Percentiles rank a stretch among this genome's conserved stretches.
phyloP scores from a whole-genome alignment of 2,329 filamentous ascomycete species.

The Talaromyces sp. region DNA sequence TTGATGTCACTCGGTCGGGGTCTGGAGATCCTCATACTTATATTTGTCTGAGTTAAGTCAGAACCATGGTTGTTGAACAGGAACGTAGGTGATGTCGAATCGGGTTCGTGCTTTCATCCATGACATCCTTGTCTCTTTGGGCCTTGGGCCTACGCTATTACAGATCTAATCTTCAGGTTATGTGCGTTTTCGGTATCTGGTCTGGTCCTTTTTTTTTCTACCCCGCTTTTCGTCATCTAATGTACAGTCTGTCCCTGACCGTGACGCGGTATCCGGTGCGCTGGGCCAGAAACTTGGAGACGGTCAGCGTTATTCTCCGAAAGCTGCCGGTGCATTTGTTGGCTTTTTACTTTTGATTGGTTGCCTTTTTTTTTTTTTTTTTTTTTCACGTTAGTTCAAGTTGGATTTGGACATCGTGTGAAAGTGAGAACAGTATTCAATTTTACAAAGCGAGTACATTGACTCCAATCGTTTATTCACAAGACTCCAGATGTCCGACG shows the following conservation, averaged over 20 bases:
- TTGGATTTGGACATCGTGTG: too few relatives aligned
- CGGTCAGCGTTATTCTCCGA: background rate
- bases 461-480: background rate
- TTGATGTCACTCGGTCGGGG: too few relatives aligned
- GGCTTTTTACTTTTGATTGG: background rate
- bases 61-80: too few relatives aligned
- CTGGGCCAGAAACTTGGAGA: background rate
- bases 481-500: background rate
- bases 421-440: too few relatives aligned
- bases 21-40: too few relatives aligned
- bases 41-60: too few relatives aligned
- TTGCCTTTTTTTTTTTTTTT: background rate
- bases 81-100: background rate
- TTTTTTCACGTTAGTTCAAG: background rate
- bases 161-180: background rate
- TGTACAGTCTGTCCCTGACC: background rate
- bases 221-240: slow-evolving; percentile 2
- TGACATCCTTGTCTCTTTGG: background rate
- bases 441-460: slow-evolving; percentile 3
- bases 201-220: background rate
- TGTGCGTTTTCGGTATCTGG: background rate
- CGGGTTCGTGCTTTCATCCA: background rate
- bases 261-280: background rate
- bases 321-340: background rate
- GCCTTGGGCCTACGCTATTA: background rate